These are phyloP conservation scores for Fraxinus velutina DNA, from an alignment of 305 asterid species.

Conservation along the genomic window DNA sequence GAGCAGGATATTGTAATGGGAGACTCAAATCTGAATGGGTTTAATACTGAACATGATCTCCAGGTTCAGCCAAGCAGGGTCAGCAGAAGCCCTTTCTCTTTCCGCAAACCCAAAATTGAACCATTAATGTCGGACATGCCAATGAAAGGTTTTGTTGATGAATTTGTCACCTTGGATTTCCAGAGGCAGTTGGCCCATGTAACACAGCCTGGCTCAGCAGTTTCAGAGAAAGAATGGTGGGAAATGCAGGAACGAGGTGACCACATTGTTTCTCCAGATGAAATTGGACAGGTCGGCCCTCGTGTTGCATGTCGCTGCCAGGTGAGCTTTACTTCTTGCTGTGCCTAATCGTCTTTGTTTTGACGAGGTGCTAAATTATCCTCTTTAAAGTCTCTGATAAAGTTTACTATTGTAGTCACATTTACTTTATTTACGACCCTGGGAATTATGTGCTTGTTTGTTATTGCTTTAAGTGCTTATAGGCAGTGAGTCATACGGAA, in stretches of 20 bases:
- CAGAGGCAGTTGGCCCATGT: slow-evolving; percentile 47
- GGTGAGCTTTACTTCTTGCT: slow-evolving; percentile 47
- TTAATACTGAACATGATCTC: slow-evolving; percentile 32
- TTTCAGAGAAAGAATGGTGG: slow-evolving; percentile 74
- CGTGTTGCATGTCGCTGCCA: slow-evolving; percentile 87
- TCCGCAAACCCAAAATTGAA: slow-evolving; percentile 66
- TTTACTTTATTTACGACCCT: not conserved
- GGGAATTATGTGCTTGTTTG: not conserved
- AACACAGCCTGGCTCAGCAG: slow-evolving; percentile 43
- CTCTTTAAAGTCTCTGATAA: not conserved
- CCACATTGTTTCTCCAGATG: slow-evolving; percentile 75
- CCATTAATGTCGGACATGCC: slow-evolving; percentile 71
- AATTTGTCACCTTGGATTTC: slow-evolving; percentile 37
- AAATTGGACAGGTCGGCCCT: slow-evolving; percentile 93
- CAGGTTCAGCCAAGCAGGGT: slow-evolving; percentile 63
- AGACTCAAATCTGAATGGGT: slow-evolving; percentile 52
- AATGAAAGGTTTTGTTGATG: slow-evolving; percentile 93
- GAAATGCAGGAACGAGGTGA: slow-evolving; percentile 84
- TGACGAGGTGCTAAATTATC: not conserved
- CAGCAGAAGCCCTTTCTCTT: slow-evolving; percentile 64
- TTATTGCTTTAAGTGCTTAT: not conserved
- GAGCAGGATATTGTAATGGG: slow-evolving; percentile 43
- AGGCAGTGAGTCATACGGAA: not conserved
- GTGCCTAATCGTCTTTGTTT: slow-evolving; percentile 15
- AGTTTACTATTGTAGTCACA: not conserved